Evolutionary conservation across 805 yeast genomes (phyloP).

Genomic region (Lipomyces kockii): DNA sequence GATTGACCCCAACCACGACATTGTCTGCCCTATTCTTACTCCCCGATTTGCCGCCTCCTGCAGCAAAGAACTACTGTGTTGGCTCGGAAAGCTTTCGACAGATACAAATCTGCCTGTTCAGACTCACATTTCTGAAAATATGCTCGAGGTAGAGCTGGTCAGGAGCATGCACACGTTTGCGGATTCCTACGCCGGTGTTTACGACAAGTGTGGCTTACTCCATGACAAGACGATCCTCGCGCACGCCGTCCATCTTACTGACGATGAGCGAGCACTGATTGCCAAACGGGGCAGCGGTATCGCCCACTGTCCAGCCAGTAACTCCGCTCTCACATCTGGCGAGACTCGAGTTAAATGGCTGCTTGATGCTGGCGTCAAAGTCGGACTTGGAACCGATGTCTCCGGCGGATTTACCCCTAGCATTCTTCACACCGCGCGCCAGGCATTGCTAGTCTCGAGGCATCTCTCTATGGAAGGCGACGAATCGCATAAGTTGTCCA

Average conservation of each 20-base stretch:
- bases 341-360: constrained; percentile 81
- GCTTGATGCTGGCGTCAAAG: constrained; percentile 67
- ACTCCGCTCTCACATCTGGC: constrained; percentile 86
- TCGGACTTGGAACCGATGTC: constrained; percentile 80
- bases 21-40: constrained; percentile 76
- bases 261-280: constrained; percentile 65
- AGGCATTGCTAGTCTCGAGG: constrained; percentile 72
- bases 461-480: constrained; percentile 64
- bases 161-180: constrained; percentile 71
- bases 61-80: constrained; percentile 60
- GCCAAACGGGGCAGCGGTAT: constrained; percentile 65
- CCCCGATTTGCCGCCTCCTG: constrained; percentile 96
- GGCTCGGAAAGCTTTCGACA: constrained; percentile 65
- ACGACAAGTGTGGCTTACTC: constrained; percentile 65
- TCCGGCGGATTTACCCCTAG: constrained; percentile 78
- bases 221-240: constrained; percentile 77
- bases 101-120: constrained; percentile 68
- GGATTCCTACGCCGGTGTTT: constrained; percentile 74
- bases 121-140: constrained; percentile 88
- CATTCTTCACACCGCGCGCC: constrained; percentile 66
- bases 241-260: constrained; percentile 79
- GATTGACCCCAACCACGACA: constrained; percentile 58
- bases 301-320: constrained; percentile 92
- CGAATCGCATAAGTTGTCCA: constrained; percentile 57
- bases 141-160: constrained; percentile 76